Percentiles rank a stretch among this genome's conserved stretches.
phyloP scores from a whole-genome alignment of 202 grass and related monocot species.

The Hordeum pubiflorum region DNA sequence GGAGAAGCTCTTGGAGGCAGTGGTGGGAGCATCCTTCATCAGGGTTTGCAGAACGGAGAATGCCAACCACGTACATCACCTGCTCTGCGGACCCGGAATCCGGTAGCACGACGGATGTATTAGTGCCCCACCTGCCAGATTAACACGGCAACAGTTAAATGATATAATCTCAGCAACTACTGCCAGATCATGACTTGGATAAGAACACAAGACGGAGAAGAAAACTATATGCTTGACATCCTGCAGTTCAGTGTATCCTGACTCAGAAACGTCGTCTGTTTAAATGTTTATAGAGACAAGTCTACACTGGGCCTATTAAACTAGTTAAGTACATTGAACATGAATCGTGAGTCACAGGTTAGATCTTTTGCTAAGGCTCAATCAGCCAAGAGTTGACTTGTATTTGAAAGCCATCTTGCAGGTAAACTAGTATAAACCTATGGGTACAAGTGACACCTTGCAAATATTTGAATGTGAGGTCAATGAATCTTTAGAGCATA shows the following conservation, averaged over 20 bases:
- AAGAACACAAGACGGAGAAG: background rate
- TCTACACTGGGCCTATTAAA: conserved; percentile 19
- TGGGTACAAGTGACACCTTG: background rate
- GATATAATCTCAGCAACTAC: background rate
- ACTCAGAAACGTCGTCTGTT: conserved; percentile 9
- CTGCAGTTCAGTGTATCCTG: conserved; percentile 26
- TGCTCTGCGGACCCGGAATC: conserved; percentile 34
- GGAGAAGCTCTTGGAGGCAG: conserved; percentile 57
- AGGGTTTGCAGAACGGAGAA: conserved; percentile 67
- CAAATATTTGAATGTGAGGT: conserved; percentile 2
- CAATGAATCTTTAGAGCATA: conserved; percentile 1
- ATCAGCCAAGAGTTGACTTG: conserved; percentile 20
- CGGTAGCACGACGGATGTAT: conserved; percentile 76
- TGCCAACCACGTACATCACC: conserved; percentile 67
- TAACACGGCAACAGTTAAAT: conserved; percentile 16
- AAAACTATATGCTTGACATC: conserved; percentile 26
- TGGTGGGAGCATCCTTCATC: conserved; percentile 41
- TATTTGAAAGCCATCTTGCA: conserved; percentile 1
- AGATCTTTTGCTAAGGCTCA: conserved; percentile 25
- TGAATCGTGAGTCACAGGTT: background rate
- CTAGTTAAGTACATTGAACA: conserved; percentile 25
- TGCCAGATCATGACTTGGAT: background rate
- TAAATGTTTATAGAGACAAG: conserved; percentile 10
- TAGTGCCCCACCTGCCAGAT: conserved; percentile 64
- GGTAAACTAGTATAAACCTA: background rate